phyloP scores from a whole-genome alignment of 495 filamentous ascomycete species.

The Penicillium egyptiacum region DNA sequence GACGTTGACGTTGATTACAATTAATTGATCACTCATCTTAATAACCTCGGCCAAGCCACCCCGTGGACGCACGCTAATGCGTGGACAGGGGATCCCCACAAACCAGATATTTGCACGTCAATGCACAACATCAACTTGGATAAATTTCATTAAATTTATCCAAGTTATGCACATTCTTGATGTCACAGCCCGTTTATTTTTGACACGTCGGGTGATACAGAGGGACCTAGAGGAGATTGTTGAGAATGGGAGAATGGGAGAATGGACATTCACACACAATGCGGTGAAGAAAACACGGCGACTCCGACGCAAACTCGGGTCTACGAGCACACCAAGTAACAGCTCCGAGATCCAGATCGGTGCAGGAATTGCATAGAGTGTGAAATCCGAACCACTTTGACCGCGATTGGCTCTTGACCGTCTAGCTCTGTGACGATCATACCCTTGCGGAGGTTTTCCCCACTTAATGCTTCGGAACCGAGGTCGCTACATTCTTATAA shows the following conservation, averaged over 20 bases:
- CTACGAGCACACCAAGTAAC: constrained; percentile 1
- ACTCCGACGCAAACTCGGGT: not conserved
- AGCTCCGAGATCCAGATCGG: constrained; percentile 8
- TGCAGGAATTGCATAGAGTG: constrained; percentile 3
- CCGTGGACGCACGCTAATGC: constrained; percentile 4
- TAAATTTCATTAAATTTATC: no score
- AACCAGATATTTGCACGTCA: not conserved
- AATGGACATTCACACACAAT: no score
- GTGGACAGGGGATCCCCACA: not conserved
- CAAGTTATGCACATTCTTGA: no score
- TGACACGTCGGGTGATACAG: no score
- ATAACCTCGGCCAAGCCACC: constrained; percentile 2
- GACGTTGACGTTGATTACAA: not conserved
- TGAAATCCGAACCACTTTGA: constrained; percentile 11
- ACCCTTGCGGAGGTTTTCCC: not conserved
- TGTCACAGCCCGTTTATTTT: no score
- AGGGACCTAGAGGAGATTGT: no score
- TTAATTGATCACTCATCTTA: constrained; percentile 4
- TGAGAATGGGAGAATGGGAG: no score
- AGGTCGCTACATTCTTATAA: constrained; percentile 1
- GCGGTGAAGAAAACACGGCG: no score
- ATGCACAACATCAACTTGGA: no score
- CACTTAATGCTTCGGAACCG: not conserved
- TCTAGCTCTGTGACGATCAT: constrained; percentile 12
- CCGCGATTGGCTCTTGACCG: constrained; percentile 17